Conservation (phyloP, 108 stramenopile genomes). For the Aurantiochytrium sp. region DNA sequence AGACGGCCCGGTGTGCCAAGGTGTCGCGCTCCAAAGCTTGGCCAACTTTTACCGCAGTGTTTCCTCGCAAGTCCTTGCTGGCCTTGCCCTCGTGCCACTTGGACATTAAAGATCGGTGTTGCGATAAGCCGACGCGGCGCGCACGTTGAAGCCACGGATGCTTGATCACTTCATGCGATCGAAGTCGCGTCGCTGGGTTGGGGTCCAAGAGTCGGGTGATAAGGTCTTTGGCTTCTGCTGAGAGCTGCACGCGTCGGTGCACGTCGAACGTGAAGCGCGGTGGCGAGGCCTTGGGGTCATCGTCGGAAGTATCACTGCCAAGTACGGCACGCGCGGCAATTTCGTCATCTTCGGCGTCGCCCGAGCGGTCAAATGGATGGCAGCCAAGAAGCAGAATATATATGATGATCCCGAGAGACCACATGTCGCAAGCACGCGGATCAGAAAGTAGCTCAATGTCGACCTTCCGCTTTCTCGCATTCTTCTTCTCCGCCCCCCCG, state of each 20-base stretch:
- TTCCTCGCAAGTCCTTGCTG: neutral
- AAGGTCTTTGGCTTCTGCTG: neutral
- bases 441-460: conserved; percentile 23
- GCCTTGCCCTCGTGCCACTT: neutral
- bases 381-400: conserved; percentile 64
- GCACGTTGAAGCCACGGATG: neutral
- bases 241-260: neutral
- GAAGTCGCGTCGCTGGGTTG: neutral
- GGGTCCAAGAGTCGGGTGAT: neutral
- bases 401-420: conserved; percentile 82
- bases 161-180: neutral
- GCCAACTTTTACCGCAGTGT: neutral
- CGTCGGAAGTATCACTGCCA: neutral
- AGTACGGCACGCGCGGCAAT: neutral
- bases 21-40: neutral
- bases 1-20: neutral
- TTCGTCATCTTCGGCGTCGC: neutral
- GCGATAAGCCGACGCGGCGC: neutral
- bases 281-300: neutral
- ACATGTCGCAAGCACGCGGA: conserved; percentile 71
- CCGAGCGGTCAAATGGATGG: conserved; percentile 5
- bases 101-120: neutral
- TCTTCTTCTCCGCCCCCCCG: too few species aligned
- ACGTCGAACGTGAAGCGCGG: neutral
- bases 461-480: neutral